These are phyloP conservation scores for Aspergillus panamensis DNA, from an alignment of 495 filamentous ascomycete genomes.

Conservation along the genomic window DNA sequence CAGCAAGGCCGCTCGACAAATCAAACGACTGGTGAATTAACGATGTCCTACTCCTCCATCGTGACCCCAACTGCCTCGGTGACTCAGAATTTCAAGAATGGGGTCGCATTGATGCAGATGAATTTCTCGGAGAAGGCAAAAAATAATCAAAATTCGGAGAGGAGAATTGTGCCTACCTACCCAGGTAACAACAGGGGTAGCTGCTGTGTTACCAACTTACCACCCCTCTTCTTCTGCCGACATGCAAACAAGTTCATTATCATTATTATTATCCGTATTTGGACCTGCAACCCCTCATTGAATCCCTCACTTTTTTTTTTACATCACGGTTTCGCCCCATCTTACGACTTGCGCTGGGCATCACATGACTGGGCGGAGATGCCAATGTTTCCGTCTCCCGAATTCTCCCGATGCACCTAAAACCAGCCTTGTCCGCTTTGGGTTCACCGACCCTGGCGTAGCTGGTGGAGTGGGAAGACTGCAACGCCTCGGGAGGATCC, in stretches of 20 bases:
- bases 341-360: slow-evolving; percentile 10
- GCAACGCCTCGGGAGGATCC: slow-evolving; percentile 25
- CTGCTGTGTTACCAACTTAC: not conserved
- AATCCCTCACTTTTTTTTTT: not conserved
- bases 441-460: slow-evolving; percentile 35
- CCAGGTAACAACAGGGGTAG: not conserved
- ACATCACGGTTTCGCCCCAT: not conserved
- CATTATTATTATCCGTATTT: too few species aligned
- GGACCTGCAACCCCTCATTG: too few species aligned
- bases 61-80: not conserved
- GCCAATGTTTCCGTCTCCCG: slow-evolving; percentile 24
- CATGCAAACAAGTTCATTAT: not conserved
- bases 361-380: slow-evolving; percentile 34
- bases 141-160: not conserved
- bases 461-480: slow-evolving; percentile 18
- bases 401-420: slow-evolving; percentile 23
- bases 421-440: slow-evolving; percentile 32
- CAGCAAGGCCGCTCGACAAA: too few species aligned
- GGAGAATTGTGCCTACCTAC: not conserved
- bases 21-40: too few species aligned
- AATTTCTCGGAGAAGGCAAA: not conserved
- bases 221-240: not conserved
- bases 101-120: slow-evolving; percentile 6
- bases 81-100: slow-evolving; percentile 1
- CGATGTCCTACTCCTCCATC: not conserved